These are phyloP conservation scores for Thalassiosira hispida DNA, from an alignment of 352 stramenopile genomes.

Conservation along the genomic window DNA sequence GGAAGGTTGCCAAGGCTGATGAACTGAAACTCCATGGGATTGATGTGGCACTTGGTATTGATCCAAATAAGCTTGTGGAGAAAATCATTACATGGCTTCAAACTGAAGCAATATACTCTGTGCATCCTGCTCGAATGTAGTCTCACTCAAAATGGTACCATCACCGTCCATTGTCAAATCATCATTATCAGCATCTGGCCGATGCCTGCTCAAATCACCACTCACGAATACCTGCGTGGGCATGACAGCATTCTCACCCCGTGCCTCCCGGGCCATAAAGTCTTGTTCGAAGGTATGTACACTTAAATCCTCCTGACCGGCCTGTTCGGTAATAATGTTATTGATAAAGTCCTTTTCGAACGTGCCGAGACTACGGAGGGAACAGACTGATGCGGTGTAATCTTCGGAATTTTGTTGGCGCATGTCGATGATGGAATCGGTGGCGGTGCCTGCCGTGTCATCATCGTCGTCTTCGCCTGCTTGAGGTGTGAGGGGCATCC, in stretches of 20 bases:
- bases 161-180: conserved; percentile 25
- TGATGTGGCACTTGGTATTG: too few relatives aligned
- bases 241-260: neutral
- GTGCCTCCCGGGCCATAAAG: neutral
- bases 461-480: neutral
- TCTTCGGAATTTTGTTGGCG: conserved; percentile 38
- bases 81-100: too few relatives aligned
- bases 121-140: conserved; percentile 50
- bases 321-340: conserved; percentile 35
- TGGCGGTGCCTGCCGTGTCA: conserved; percentile 14
- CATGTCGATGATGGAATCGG: conserved; percentile 41
- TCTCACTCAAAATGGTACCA: conserved; percentile 25
- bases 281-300: conserved; percentile 43
- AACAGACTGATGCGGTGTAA: conserved; percentile 36
- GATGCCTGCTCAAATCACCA: neutral
- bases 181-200: conserved; percentile 10
- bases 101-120: too few relatives aligned
- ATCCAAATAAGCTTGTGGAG: too few relatives aligned
- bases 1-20: too few relatives aligned
- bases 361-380: conserved; percentile 35
- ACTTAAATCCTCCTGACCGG: neutral
- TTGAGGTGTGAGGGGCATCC: conserved; percentile 1
- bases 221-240: conserved; percentile 10
- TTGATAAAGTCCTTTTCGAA: conserved; percentile 53
- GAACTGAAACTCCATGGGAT: too few relatives aligned